phyloP scores from a whole-genome alignment of 116 monocot genomes.

The Trichopus zeylanicus region DNA sequence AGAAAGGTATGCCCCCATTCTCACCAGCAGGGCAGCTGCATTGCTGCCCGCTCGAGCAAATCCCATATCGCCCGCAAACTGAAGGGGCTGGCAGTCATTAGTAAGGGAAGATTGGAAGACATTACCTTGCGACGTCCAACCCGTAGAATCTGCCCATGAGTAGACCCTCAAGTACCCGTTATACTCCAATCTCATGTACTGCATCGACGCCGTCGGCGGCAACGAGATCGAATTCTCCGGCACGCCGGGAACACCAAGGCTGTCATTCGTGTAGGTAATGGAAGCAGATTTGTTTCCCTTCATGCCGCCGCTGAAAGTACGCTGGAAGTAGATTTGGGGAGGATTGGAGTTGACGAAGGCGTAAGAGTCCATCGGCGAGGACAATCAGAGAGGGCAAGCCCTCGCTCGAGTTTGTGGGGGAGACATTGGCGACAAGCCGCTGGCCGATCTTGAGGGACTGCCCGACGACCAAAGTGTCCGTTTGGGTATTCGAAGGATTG shows the following conservation, averaged over 20 bases:
- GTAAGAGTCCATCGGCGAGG: conserved; percentile 3
- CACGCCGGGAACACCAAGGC: neutral
- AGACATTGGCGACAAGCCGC: conserved; percentile 22
- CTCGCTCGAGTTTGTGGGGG: neutral
- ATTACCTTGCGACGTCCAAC: conserved; percentile 10
- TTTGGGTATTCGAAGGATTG: conserved; percentile 9
- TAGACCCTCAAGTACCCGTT: conserved; percentile 41
- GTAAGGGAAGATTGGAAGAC: neutral
- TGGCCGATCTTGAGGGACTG: conserved; percentile 24
- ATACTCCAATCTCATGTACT: conserved; percentile 32
- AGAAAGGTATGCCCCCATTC: neutral
- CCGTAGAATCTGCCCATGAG: neutral
- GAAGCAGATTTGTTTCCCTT: neutral
- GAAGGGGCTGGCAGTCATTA: conserved; percentile 30
- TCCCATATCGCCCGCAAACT: conserved; percentile 38
- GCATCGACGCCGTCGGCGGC: conserved; percentile 7
- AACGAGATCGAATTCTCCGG: neutral
- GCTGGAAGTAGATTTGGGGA: conserved; percentile 19
- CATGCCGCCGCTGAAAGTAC: neutral
- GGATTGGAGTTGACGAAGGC: conserved; percentile 19
- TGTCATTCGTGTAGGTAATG: conserved; percentile 20
- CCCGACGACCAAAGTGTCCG: conserved; percentile 3
- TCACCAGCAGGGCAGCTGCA: conserved; percentile 33
- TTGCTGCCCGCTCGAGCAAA: conserved; percentile 28
- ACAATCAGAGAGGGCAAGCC: conserved; percentile 14